Percentiles rank a stretch among this genome's conserved stretches.
Evolutionary conservation across 192 early-diverging fungal species (phyloP).

Genomic region (Piromyces finnis): DNA sequence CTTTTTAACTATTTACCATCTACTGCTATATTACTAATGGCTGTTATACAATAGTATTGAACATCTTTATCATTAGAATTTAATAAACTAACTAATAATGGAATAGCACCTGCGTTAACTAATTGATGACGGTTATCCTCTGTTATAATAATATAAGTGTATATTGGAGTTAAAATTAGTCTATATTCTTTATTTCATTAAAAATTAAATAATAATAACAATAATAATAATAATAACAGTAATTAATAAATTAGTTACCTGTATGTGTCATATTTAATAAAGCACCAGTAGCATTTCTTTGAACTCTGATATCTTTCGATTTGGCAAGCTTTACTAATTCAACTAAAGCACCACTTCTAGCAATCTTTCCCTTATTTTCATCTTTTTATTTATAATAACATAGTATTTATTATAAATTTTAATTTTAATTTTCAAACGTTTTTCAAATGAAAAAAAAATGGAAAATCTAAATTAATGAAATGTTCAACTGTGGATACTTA

Average conservation of each 20-base stretch:
- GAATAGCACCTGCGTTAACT: slow-evolving; percentile 64
- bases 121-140: slow-evolving; percentile 59
- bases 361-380: slow-evolving; percentile 76
- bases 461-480: no score
- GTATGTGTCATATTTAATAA: slow-evolving; percentile 86
- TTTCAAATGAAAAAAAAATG: no score
- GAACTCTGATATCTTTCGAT: slow-evolving; percentile 66
- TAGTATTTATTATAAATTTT: no score
- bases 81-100: slow-evolving; percentile 60
- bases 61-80: slow-evolving; percentile 62
- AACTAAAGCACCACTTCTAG: slow-evolving; percentile 61
- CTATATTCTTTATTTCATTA: no score
- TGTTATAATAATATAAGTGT: slow-evolving; percentile 6
- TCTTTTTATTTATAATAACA: no score
- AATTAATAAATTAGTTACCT: slow-evolving; percentile 2
- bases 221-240: not conserved
- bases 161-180: no score
- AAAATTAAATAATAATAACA: no score
- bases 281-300: slow-evolving; percentile 79
- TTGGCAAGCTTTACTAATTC: slow-evolving; percentile 53
- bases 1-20: slow-evolving; percentile 20
- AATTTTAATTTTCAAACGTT: no score
- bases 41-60: slow-evolving; percentile 79
- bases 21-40: slow-evolving; percentile 76
- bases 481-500: no score